Percentiles rank a stretch among this genome's conserved stretches.
Conservation (phyloP, 257 asterid genomes). For the Gardenia jasminoides region DNA sequence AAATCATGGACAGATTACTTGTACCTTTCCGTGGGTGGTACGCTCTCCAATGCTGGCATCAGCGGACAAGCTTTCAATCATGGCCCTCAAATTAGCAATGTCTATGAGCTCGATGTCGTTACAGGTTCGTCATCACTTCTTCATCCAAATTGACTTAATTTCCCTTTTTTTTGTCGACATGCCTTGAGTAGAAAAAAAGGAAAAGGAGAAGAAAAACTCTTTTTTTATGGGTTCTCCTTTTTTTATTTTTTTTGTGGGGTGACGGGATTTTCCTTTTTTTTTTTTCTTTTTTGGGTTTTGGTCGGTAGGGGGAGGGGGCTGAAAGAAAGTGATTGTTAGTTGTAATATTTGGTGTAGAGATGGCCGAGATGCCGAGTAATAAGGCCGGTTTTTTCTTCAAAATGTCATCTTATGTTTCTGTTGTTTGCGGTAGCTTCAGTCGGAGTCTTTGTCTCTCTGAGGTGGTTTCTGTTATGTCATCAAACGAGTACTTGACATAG, state of each 20-base stretch:
- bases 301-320: background rate
- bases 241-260: no score
- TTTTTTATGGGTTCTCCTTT: background rate
- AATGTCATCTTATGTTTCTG: background rate
- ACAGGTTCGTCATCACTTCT: constrained; percentile 45
- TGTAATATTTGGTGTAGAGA: background rate
- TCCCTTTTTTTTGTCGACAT: background rate
- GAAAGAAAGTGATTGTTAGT: background rate
- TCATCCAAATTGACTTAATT: background rate
- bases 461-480: constrained; percentile 15
- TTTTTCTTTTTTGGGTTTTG: background rate
- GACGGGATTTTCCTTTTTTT: background rate
- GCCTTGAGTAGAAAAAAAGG: background rate
- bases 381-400: background rate
- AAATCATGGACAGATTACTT: constrained; percentile 88
- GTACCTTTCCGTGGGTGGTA: constrained; percentile 88
- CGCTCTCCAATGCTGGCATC: constrained; percentile 79
- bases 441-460: constrained; percentile 9
- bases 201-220: background rate
- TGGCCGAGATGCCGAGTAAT: background rate
- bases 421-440: background rate
- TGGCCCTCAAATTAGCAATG: constrained; percentile 83
- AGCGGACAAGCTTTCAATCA: constrained; percentile 86
- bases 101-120: constrained; percentile 72
- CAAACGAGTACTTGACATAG: constrained; percentile 18